phyloP scores from a whole-genome alignment of 2,329 filamentous ascomycete genomes.

The Juglanconis sp. region DNA sequence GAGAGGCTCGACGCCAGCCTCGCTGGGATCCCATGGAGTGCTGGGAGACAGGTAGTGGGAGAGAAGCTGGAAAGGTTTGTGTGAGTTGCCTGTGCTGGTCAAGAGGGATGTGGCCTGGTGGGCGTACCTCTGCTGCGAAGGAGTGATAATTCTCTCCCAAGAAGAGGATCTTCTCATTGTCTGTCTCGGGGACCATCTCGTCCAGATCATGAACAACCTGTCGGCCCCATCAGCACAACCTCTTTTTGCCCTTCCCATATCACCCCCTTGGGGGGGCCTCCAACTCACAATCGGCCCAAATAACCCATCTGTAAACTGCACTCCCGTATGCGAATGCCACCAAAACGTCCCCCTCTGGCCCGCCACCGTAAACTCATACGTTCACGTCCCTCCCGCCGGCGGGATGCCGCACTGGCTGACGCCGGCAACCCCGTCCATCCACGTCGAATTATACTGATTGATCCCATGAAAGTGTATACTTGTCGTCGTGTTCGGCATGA shows the following conservation, averaged over 20 bases:
- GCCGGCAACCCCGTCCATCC: constrained; percentile 64
- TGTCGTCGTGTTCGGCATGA: constrained; percentile 37
- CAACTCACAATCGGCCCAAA: constrained; percentile 55
- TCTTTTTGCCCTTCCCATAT: constrained; percentile 9
- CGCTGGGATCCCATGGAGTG: constrained; percentile 31
- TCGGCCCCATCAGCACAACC: neutral
- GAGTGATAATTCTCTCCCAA: constrained; percentile 38
- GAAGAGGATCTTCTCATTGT: constrained; percentile 36
- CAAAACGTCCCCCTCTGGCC: constrained; percentile 37
- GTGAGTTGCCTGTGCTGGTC: neutral
- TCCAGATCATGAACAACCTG: constrained; percentile 34
- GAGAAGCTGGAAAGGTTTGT: constrained; percentile 20
- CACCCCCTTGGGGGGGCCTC: neutral
- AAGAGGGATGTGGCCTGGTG: neutral
- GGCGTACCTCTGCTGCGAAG: constrained; percentile 30
- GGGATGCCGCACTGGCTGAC: constrained; percentile 60
- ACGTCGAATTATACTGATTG: constrained; percentile 58
- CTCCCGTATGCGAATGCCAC: constrained; percentile 62
- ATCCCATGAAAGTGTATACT: constrained; percentile 69
- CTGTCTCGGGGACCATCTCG: constrained; percentile 27
- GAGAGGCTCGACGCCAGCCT: constrained; percentile 37
- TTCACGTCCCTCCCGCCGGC: constrained; percentile 48
- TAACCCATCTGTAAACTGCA: constrained; percentile 63
- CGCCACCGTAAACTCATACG: constrained; percentile 56
- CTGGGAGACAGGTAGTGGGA: constrained; percentile 31